Base-by-base conservation (phyloP, 371 early-diverging fungal genomes). In the Mucor indicus region DNA sequence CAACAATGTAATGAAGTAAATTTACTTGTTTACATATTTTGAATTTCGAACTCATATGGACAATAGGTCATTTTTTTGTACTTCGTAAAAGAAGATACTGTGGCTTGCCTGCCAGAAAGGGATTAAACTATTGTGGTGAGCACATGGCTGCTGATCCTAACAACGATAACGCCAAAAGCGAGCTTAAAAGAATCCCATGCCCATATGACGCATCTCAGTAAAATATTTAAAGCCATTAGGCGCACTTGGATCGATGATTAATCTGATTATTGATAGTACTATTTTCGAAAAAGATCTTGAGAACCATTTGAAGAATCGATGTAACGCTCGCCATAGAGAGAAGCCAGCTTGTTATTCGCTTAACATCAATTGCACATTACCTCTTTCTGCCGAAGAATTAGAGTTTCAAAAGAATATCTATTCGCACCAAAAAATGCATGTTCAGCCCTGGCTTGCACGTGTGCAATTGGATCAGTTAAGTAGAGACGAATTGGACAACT, bases 201-300 rank as follows among this genome's bases (percentile, higher is more conserved):
- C 91, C 93, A 7, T 87, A 81, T 44, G 91, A 91, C 55, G 79
- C 78, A 20, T 83, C 82, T 37, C 93, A 92, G 81, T 84, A 72
- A 69, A 77, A 11, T 7, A 17, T 9, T 17, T 19, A 19, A 44
- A n/a, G n/a, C n/a, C n/a, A n/a, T n/a, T n/a, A n/a, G n/a, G n/a
- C n/a, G n/a, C n/a, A n/a, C n/a, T 17, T 7, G 17, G 29, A 27
- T 33, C n/a, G 12, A 29, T 29, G 30, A 29, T 29, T 12, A 12
- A 8, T 29, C 30, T 29, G 12, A 8, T 29, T 29, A 8, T 29
- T 29, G 5, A 27, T 48, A 87, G 86, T 40, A 80, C 91, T 1
- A 81, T 88, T 1, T 80, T 79, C 51, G 72, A 80, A 44, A 66
- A 75, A 24, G 80, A 83, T 41, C 68, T 91, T 12, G 81, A 85